Evolutionary conservation across 23 red algal species (phyloP), one percentile per base, ranked within the genome.

Genomic region (Gracilaria domingensis): DNA sequence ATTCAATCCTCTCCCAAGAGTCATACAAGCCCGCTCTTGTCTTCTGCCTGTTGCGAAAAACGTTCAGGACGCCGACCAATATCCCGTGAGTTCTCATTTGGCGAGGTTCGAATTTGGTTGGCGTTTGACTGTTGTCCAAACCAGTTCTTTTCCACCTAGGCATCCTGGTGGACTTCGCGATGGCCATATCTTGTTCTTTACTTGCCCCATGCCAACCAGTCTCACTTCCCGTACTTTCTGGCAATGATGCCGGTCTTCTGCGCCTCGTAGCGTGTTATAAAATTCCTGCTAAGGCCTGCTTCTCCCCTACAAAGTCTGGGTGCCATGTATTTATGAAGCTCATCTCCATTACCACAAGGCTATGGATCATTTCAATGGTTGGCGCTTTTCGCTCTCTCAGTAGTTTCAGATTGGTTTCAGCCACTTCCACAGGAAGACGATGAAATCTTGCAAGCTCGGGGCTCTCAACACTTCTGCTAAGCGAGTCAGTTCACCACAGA

Each of bases 311-410:
- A 93, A 98, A 98, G 45, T 95, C 93, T 62, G 93, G 93, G 80
- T 98, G 97, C 85, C 93, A 91, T 36, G 93, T 95, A 29, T 95
- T 95, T 72, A 98, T 96, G 65, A 94, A 98, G 26, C 91, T 95
- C 72, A 92, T 95, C 81, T 98, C 97, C 97, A 98, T 98, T 29
- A 85, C 90, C 8, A 98, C 76, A 7, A 98, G 66, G 59, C 95
- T 89, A 26, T 91, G 87, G 28, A 93, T 95, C 97, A 95, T 95
- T 75, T 96, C 75, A 21, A 91, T 57, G n/a, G 93, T 91, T 17
- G 92, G 92, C 37, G 89, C 45, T 64, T 99, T 99, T 37, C 91
- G 89, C 83, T 91, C 81, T 66, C 85, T 37, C 7, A 99, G 45
- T 44, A 99, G 58, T 47, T 83, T 92, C 9, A 89, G 61, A 23